Conservation (phyloP, 192 early-diverging fungal species). For the Phycomyces nitens region DNA sequence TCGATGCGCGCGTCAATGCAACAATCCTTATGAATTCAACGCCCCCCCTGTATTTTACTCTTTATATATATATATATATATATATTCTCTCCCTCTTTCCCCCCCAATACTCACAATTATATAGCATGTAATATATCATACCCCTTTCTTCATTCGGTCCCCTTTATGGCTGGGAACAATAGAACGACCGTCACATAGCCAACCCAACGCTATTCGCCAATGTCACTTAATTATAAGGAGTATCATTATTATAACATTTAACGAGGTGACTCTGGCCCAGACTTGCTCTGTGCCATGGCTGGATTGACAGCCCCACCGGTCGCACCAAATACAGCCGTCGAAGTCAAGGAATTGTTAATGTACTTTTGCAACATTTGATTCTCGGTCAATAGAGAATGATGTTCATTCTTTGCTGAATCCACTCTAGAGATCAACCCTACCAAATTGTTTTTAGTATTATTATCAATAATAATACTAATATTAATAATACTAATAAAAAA, state of each 20-base stretch:
- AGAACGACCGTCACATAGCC: not conserved
- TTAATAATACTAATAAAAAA: not conserved
- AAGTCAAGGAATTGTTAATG: constrained; percentile 40
- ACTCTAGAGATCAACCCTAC: constrained; percentile 34
- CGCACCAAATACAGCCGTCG: constrained; percentile 41
- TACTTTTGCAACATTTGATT: constrained; percentile 42
- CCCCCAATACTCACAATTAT: no score
- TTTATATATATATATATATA: no score
- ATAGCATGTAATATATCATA: no score
- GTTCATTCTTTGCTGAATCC: constrained; percentile 30
- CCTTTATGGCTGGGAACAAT: not conserved
- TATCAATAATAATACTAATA: not conserved
- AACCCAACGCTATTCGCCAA: not conserved
- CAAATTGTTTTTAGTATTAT: no score
- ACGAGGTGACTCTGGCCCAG: not conserved
- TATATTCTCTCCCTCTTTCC: no score
- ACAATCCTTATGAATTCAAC: not conserved
- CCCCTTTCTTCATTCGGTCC: not conserved
- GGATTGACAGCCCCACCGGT: constrained; percentile 10
- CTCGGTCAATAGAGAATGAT: constrained; percentile 36
- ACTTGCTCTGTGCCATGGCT: not conserved
- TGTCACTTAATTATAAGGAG: no score
- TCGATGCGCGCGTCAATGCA: constrained; percentile 2
- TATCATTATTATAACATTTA: not conserved
- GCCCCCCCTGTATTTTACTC: not conserved